phyloP scores from a whole-genome alignment of 768 basidiomycete genomes.

The Suillus cothurnatus region DNA sequence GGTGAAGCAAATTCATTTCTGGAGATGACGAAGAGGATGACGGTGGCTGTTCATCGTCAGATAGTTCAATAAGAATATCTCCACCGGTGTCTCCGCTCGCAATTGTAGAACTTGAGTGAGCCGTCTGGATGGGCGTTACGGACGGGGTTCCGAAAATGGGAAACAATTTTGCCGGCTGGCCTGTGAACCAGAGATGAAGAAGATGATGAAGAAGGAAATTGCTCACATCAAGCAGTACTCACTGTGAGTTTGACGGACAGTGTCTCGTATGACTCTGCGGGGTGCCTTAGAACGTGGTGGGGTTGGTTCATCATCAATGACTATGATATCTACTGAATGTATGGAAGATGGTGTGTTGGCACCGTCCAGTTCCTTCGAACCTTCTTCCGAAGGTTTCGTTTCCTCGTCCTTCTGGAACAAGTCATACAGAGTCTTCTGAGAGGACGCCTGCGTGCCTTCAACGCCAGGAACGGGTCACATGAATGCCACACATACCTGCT shows the following conservation, averaged over 20 bases:
- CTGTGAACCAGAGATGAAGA: constrained; percentile 12
- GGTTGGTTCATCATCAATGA: constrained; percentile 7
- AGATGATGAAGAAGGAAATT: not conserved
- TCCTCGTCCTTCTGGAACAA: constrained; percentile 17
- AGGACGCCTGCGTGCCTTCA: constrained; percentile 15
- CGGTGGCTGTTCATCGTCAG: constrained; percentile 17
- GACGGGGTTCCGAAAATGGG: constrained; percentile 27
- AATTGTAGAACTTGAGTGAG: not conserved
- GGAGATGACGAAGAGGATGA: constrained; percentile 11
- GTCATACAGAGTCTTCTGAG: constrained; percentile 31
- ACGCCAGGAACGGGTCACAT: not conserved
- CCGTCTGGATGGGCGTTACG: not conserved
- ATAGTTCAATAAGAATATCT: constrained; percentile 9
- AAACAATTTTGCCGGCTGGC: constrained; percentile 18
- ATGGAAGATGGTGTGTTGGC: not conserved
- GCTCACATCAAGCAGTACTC: not conserved
- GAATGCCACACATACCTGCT: constrained; percentile 23
- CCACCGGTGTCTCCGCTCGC: not conserved
- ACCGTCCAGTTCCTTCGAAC: not conserved
- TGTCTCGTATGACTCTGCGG: not conserved
- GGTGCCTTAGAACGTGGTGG: constrained; percentile 1
- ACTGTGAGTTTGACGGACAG: not conserved
- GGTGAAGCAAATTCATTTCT: not conserved
- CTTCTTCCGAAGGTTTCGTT: constrained; percentile 21
- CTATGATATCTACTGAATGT: constrained; percentile 3